Conservation (phyloP, 495 filamentous ascomycete genomes). For the Trichoderma asperelloides region DNA sequence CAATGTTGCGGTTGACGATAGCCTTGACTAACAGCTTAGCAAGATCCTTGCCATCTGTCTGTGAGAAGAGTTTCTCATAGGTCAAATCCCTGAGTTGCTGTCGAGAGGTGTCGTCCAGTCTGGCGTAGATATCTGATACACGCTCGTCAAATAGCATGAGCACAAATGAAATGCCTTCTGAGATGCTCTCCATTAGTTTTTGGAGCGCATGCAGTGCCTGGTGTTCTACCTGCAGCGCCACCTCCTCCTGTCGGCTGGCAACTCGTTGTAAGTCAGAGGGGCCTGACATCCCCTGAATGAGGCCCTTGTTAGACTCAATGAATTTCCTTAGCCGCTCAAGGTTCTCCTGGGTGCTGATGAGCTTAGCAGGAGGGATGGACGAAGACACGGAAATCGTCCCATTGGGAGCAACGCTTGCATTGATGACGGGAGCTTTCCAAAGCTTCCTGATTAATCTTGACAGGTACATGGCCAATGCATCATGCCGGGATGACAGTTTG, state of each 20-base stretch:
- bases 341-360: constrained; percentile 69
- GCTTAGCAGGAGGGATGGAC: constrained; percentile 51
- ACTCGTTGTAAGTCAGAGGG: constrained; percentile 66
- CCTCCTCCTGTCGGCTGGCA: constrained; percentile 74
- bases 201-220: constrained; percentile 81
- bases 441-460: constrained; percentile 73
- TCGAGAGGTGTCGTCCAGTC: constrained; percentile 59
- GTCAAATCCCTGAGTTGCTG: constrained; percentile 66
- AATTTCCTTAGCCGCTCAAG: constrained; percentile 71
- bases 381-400: constrained; percentile 54
- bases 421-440: constrained; percentile 60
- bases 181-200: constrained; percentile 70
- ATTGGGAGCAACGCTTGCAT: constrained; percentile 24
- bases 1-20: constrained; percentile 95
- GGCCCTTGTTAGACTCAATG: constrained; percentile 70
- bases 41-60: constrained; percentile 70
- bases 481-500: constrained; percentile 76
- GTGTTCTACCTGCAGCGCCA: constrained; percentile 85
- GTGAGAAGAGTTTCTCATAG: constrained; percentile 78
- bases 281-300: constrained; percentile 86
- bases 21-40: constrained; percentile 95
- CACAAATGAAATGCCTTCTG: constrained; percentile 94
- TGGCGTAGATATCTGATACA: constrained; percentile 77
- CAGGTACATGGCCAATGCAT: constrained; percentile 80
- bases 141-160: constrained; percentile 87